Conservation (phyloP, 2,329 filamentous ascomycete species). For the Didymosphaeria variabile region DNA sequence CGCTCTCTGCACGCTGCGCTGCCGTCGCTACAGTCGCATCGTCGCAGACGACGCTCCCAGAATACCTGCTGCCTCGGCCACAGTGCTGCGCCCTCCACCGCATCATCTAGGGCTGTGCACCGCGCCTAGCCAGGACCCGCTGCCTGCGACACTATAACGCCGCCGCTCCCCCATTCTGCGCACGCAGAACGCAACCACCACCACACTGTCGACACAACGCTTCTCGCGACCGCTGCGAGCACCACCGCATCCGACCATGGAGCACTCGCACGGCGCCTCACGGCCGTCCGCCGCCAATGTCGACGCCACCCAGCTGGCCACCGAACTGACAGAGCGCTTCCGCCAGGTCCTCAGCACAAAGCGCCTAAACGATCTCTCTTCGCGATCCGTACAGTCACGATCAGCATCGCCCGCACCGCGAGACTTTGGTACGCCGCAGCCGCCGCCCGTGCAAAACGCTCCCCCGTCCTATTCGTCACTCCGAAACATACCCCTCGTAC, state of each 20-base stretch:
- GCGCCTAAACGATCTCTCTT: conserved; percentile 80
- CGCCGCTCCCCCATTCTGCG: conserved; percentile 14
- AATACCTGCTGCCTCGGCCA: conserved; percentile 9
- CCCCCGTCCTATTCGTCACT: conserved; percentile 70
- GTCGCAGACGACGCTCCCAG: conserved; percentile 11
- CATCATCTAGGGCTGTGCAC: conserved; percentile 30
- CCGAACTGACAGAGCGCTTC: conserved; percentile 82
- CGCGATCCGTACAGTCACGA: conserved; percentile 67
- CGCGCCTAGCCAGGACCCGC: conserved; percentile 8
- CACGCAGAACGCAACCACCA: conserved; percentile 22
- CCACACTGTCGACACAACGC: conserved; percentile 16
- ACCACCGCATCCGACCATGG: conserved; percentile 42
- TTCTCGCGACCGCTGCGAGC: conserved; percentile 24
- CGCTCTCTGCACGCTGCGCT: conserved; percentile 11
- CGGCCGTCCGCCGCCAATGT: conserved; percentile 34
- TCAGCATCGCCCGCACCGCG: conserved; percentile 66
- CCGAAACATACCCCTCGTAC: conserved; percentile 73
- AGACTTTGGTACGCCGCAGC: conserved; percentile 56
- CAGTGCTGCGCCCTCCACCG: conserved; percentile 21
- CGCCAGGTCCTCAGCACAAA: conserved; percentile 86
- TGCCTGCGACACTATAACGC: conserved; percentile 23
- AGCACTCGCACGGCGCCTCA: conserved; percentile 42
- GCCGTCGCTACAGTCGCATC: conserved; percentile 11
- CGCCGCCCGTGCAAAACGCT: conserved; percentile 39
- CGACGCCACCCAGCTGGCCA: conserved; percentile 62